phyloP scores from a whole-genome alignment of 1,284 basidiomycete species.

The Puccinia hordei region DNA sequence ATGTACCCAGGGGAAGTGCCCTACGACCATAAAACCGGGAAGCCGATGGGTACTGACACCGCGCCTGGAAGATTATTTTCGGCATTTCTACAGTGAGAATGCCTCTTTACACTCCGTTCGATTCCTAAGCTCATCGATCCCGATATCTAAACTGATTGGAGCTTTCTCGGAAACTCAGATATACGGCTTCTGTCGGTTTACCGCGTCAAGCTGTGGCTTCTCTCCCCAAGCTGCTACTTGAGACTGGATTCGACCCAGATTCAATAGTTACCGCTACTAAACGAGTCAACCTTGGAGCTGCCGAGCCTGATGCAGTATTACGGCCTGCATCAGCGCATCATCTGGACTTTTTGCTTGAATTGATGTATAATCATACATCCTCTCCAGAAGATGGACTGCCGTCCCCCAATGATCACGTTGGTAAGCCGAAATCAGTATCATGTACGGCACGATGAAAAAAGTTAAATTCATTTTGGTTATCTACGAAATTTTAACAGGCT shows the following conservation, averaged over 20 bases:
- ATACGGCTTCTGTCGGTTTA: slow-evolving; percentile 38
- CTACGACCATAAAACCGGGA: slow-evolving; percentile 33
- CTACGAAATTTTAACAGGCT: not conserved
- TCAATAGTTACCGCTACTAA: slow-evolving; percentile 13
- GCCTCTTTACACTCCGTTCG: not conserved
- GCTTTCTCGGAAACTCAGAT: not conserved
- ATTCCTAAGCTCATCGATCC: not conserved
- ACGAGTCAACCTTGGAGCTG: slow-evolving; percentile 31
- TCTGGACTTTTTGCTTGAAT: slow-evolving; percentile 34
- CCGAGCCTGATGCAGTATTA: slow-evolving; percentile 30
- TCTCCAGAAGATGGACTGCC: not conserved
- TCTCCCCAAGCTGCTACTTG: slow-evolving; percentile 22
- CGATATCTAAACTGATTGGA: not conserved
- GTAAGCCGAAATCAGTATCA: not conserved
- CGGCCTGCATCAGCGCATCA: slow-evolving; percentile 36
- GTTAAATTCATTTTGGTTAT: not conserved
- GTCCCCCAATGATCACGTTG: slow-evolving; percentile 1
- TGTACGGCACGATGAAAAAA: not conserved
- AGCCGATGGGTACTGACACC: slow-evolving; percentile 1
- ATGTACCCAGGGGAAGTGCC: slow-evolving; percentile 30
- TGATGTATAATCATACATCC: slow-evolving; percentile 16
- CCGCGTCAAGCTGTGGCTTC: slow-evolving; percentile 25
- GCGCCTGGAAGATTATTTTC: slow-evolving; percentile 41
- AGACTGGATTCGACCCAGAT: slow-evolving; percentile 25
- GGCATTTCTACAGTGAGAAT: slow-evolving; percentile 32